Percentiles rank a stretch among this genome's conserved stretches.
Conservation (phyloP, 306 rosid genomes). For the Begonia peltatifolia region DNA sequence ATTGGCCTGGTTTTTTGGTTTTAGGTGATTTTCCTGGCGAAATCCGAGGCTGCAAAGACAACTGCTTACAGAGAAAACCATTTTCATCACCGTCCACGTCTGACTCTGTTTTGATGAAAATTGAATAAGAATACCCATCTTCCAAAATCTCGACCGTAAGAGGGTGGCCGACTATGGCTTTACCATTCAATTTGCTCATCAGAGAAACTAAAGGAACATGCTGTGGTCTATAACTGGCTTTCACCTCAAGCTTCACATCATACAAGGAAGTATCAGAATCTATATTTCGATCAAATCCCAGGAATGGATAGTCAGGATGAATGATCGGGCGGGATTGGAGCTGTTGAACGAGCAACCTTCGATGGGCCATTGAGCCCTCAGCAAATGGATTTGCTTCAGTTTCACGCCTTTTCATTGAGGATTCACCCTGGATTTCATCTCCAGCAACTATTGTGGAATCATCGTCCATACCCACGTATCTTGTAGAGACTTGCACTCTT, state of each 20-base stretch:
- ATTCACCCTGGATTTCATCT: no score
- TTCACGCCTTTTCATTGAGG: no score
- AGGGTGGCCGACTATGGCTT: constrained; percentile 95
- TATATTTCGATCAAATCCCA: no score
- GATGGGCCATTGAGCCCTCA: constrained; percentile 20
- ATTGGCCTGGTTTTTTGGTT: constrained; percentile 40
- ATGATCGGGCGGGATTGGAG: constrained; percentile 34
- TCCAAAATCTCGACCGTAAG: constrained; percentile 57
- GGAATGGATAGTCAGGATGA: constrained; percentile 44
- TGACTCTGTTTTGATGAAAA: constrained; percentile 22
- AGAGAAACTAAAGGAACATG: constrained; percentile 95
- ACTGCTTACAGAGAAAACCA: constrained; percentile 20
- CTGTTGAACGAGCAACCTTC: constrained; percentile 60
- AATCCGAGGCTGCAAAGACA: constrained; percentile 8
- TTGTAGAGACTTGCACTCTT: constrained; percentile 49
- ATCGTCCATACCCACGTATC: constrained; percentile 27
- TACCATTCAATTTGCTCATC: constrained; percentile 79
- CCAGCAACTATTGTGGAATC: constrained; percentile 12
- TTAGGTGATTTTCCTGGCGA: constrained; percentile 39
- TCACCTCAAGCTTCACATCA: constrained; percentile 68
- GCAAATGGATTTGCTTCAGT: no score
- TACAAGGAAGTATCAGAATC: constrained; percentile 29
- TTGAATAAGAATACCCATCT: constrained; percentile 37
- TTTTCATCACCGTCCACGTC: constrained; percentile 19
- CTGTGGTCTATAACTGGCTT: constrained; percentile 74